Percentiles rank a stretch among this genome's conserved stretches.
Conservation (phyloP, 768 basidiomycete species). For the Chalciporus pseudorubinellus region DNA sequence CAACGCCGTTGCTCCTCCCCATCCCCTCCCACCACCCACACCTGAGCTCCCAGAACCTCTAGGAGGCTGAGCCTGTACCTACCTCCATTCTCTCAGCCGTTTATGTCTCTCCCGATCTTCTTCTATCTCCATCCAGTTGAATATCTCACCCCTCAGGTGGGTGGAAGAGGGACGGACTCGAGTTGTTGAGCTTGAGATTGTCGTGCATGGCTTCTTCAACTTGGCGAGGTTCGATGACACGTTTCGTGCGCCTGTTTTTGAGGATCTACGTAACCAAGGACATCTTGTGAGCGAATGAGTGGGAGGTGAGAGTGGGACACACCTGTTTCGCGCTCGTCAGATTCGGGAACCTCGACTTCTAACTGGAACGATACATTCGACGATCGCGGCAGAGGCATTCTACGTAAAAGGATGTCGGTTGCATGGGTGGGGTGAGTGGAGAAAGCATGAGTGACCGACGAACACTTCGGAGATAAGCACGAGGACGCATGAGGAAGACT, state of each 20-base stretch:
- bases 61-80: slow-evolving; percentile 92
- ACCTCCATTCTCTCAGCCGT: slow-evolving; percentile 83
- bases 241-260: slow-evolving; percentile 87
- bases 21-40: background rate
- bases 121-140: slow-evolving; percentile 89
- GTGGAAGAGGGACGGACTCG: background rate
- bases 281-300: too few species aligned
- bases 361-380: slow-evolving; percentile 83
- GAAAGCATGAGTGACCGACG: too few species aligned
- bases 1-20: background rate
- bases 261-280: too few species aligned
- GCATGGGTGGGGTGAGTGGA: background rate
- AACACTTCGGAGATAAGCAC: too few species aligned
- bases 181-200: slow-evolving; percentile 23
- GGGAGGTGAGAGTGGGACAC: too few species aligned
- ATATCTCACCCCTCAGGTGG: slow-evolving; percentile 67
- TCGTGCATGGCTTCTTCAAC: slow-evolving; percentile 69
- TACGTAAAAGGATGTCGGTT: slow-evolving; percentile 61
- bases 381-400: slow-evolving; percentile 73
- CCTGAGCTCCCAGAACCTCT: too few species aligned
- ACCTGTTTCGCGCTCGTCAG: slow-evolving; percentile 87
- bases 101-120: slow-evolving; percentile 93
- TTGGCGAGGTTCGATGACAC: slow-evolving; percentile 76
- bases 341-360: slow-evolving; percentile 84
- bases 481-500: slow-evolving; percentile 23